These are phyloP conservation scores for Colletotrichum sp. DNA, from an alignment of 2,329 filamentous ascomycete species.

Conservation along the genomic window DNA sequence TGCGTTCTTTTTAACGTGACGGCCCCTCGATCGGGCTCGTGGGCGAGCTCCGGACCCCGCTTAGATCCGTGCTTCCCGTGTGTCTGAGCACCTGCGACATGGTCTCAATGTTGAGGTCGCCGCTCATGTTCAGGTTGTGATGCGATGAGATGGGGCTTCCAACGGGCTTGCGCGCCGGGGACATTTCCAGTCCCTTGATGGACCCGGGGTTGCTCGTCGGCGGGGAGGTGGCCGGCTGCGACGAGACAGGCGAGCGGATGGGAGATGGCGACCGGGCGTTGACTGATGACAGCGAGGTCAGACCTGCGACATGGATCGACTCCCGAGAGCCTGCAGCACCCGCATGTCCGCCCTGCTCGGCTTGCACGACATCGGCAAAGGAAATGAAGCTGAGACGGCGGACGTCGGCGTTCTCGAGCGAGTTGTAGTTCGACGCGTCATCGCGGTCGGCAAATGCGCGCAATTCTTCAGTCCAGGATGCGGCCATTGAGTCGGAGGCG, in stretches of 20 bases:
- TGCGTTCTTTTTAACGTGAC: background rate
- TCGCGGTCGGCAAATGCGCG: slow-evolving; percentile 56
- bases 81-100: slow-evolving; percentile 89
- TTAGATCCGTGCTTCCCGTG: slow-evolving; percentile 83
- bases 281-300: slow-evolving; percentile 62
- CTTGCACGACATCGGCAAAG: slow-evolving; percentile 93
- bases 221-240: slow-evolving; percentile 72
- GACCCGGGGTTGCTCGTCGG: slow-evolving; percentile 79
- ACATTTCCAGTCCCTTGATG: slow-evolving; percentile 75
- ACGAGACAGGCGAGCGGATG: slow-evolving; percentile 78
- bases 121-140: slow-evolving; percentile 54
- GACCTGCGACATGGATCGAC: slow-evolving; percentile 71
- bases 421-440: slow-evolving; percentile 79
- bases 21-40: slow-evolving; percentile 58
- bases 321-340: slow-evolving; percentile 63
- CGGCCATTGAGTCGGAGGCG: slow-evolving; percentile 43
- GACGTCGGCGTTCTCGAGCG: slow-evolving; percentile 78
- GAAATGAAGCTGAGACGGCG: slow-evolving; percentile 92
- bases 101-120: slow-evolving; percentile 88
- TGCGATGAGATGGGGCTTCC: slow-evolving; percentile 67
- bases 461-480: slow-evolving; percentile 64
- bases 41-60: slow-evolving; percentile 59
- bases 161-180: slow-evolving; percentile 64
- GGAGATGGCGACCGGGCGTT: slow-evolving; percentile 79
- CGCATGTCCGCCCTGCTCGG: slow-evolving; percentile 71